These are phyloP conservation scores for Crithidia sp. DNA, from an alignment of 208 protist genomes.

Conservation along the genomic window DNA sequence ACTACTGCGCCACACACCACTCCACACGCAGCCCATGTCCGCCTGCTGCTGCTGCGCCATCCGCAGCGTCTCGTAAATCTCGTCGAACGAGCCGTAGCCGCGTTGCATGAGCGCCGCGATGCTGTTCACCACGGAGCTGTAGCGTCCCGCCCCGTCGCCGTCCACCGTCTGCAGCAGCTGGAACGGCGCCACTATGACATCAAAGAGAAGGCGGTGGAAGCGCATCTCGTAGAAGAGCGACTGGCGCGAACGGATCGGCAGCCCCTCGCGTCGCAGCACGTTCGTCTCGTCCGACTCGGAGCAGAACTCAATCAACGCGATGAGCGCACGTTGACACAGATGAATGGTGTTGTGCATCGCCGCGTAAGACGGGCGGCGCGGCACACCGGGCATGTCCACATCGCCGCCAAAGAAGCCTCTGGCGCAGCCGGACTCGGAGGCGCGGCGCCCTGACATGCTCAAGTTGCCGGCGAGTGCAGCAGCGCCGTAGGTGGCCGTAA, in stretches of 20 bases:
- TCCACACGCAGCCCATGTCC: constrained; percentile 21
- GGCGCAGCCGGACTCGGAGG: neutral
- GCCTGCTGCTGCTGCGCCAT: constrained; percentile 34
- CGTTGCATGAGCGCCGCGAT: constrained; percentile 15
- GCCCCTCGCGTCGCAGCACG: constrained; percentile 54
- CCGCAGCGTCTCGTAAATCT: constrained; percentile 18
- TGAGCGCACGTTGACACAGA: constrained; percentile 53
- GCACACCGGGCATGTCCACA: neutral
- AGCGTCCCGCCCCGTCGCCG: neutral
- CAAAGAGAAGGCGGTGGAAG: constrained; percentile 74
- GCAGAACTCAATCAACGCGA: constrained; percentile 74
- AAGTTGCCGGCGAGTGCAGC: neutral
- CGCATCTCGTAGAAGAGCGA: constrained; percentile 71
- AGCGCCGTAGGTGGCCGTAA: neutral
- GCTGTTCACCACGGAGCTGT: constrained; percentile 22
- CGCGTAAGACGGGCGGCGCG: constrained; percentile 5
- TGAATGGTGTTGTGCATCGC: constrained; percentile 41
- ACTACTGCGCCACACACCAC: constrained; percentile 27
- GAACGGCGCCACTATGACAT: constrained; percentile 75
- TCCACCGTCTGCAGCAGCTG: constrained; percentile 29
- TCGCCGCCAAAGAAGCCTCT: neutral
- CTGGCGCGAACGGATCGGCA: constrained; percentile 66
- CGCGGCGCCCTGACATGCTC: neutral
- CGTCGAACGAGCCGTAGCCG: constrained; percentile 14
- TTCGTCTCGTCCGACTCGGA: constrained; percentile 44